These are phyloP conservation scores for Millerozyma acaciae DNA, from an alignment of 805 yeast genomes.

Conservation along the genomic window DNA sequence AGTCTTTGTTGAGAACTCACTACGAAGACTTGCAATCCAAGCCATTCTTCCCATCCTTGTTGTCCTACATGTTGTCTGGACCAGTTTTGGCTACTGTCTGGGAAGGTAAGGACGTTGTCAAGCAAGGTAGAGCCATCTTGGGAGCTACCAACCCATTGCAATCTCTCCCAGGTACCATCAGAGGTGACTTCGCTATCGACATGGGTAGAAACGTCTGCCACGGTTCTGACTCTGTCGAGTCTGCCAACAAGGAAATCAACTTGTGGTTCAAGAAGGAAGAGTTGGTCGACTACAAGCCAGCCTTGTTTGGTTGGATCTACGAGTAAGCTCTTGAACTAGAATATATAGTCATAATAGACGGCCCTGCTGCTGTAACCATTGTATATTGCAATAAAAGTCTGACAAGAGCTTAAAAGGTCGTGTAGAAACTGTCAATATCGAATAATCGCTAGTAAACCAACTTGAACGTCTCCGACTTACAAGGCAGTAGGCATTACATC, in stretches of 20 bases:
- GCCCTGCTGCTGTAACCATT: too few relatives aligned
- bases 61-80: slow-evolving; percentile 96
- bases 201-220: slow-evolving; percentile 99
- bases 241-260: slow-evolving; percentile 91
- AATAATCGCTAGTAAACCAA: too few relatives aligned
- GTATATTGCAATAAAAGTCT: too few relatives aligned
- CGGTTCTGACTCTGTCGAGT: slow-evolving; percentile 99
- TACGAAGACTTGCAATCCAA: slow-evolving; percentile 92
- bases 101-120: slow-evolving; percentile 99
- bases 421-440: slow-evolving; percentile 3
- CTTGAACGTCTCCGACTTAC: too few relatives aligned
- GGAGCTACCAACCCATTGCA: slow-evolving; percentile 99
- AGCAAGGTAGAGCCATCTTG: slow-evolving; percentile 94
- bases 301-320: slow-evolving; percentile 87
- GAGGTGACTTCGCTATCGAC: slow-evolving; percentile 98
- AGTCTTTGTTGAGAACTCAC: slow-evolving; percentile 84
- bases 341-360: slow-evolving; percentile 1
- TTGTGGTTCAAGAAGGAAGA: slow-evolving; percentile 99
- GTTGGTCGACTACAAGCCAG: slow-evolving; percentile 85
- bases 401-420: slow-evolving; percentile 1
- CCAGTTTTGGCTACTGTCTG: slow-evolving; percentile 99
- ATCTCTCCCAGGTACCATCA: slow-evolving; percentile 99
- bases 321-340: slow-evolving; percentile 51
- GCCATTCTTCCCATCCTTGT: slow-evolving; percentile 97
- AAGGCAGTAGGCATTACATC: too few relatives aligned